Evolutionary conservation across 495 filamentous ascomycete species (phyloP).

Genomic region (Penicillium mononematosum): DNA sequence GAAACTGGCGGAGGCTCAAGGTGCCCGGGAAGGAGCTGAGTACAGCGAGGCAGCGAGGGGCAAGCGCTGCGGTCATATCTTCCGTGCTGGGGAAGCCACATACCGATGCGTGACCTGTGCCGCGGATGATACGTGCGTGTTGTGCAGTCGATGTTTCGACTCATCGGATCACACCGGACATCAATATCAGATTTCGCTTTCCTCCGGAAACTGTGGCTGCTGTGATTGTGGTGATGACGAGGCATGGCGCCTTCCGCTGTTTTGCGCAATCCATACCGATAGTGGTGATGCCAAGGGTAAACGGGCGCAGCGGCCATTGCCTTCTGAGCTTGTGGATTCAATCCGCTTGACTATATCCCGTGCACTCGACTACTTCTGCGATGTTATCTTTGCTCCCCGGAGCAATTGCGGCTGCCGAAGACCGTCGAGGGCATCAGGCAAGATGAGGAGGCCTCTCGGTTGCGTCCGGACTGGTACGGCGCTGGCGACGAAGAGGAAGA

Average conservation of each 20-base stretch:
- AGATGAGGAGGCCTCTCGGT: conserved; percentile 77
- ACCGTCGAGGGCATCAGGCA: conserved; percentile 71
- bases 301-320: conserved; percentile 54
- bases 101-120: conserved; percentile 94
- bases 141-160: conserved; percentile 91
- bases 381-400: conserved; percentile 95
- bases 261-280: conserved; percentile 89
- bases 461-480: conserved; percentile 72
- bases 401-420: conserved; percentile 86
- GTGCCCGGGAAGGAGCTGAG: conserved; percentile 88
- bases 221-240: conserved; percentile 96
- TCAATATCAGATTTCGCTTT: conserved; percentile 80
- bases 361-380: conserved; percentile 88
- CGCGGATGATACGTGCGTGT: conserved; percentile 79
- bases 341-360: conserved; percentile 83
- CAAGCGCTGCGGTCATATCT: conserved; percentile 96
- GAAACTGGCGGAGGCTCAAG: conserved; percentile 81
- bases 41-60: conserved; percentile 91
- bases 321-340: conserved; percentile 67
- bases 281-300: conserved; percentile 58
- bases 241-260: conserved; percentile 83
- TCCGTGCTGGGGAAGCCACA: conserved; percentile 85
- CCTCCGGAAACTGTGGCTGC: conserved; percentile 87
- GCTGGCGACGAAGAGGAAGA: conserved; percentile 54
- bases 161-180: conserved; percentile 94